These are phyloP conservation scores for Colletotrichum euphorbiae DNA, from an alignment of 2,329 filamentous ascomycete species.

Conservation along the genomic window DNA sequence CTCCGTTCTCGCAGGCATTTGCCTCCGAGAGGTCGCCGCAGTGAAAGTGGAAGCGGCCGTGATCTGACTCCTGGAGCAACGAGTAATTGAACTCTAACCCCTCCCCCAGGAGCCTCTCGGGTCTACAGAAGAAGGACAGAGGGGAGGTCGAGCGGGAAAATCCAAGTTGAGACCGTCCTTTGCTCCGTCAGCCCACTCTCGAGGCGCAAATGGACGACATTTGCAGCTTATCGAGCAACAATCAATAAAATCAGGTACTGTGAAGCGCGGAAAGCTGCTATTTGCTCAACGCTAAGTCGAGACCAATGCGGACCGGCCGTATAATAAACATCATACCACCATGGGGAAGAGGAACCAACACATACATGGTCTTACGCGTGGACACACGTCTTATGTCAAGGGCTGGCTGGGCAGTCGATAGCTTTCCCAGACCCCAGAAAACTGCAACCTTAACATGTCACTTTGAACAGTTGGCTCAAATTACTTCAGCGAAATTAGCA, in stretches of 20 bases:
- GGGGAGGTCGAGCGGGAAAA: background rate
- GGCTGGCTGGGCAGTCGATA: background rate
- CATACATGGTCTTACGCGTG: constrained; percentile 7
- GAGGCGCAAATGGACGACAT: background rate
- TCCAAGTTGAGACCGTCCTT: background rate
- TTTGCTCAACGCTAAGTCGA: background rate
- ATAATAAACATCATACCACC: constrained; percentile 22
- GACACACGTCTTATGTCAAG: background rate
- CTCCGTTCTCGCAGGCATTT: constrained; percentile 45
- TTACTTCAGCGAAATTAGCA: constrained; percentile 24
- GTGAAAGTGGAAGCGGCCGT: constrained; percentile 50
- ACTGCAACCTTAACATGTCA: background rate
- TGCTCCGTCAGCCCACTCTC: constrained; percentile 1
- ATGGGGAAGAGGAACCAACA: background rate
- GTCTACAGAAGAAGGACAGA: too few relatives aligned
- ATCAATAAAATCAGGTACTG: too few relatives aligned
- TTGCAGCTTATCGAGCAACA: too few relatives aligned
- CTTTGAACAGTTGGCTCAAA: constrained; percentile 10
- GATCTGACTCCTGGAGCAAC: constrained; percentile 43
- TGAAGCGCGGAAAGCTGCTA: background rate
- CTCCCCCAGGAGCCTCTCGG: too few relatives aligned
- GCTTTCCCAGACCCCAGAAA: constrained; percentile 6
- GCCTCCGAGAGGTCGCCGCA: constrained; percentile 46
- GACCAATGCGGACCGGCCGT: constrained; percentile 1
- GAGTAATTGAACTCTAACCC: constrained; percentile 33